Evolutionary conservation across 441 rosid species (phyloP).

Genomic region (Metrosideros polymorpha): DNA sequence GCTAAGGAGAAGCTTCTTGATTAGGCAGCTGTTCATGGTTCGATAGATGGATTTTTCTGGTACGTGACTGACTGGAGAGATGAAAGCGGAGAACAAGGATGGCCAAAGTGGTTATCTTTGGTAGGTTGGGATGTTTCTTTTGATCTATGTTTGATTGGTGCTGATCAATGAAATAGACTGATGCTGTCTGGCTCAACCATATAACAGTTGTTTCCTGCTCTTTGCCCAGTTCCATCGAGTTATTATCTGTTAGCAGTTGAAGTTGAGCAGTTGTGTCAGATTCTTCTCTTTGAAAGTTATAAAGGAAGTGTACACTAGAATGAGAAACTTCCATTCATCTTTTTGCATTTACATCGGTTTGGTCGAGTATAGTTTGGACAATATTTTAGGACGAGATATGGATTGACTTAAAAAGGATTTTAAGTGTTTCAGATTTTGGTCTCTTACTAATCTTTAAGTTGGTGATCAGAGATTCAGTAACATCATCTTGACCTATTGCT

Average conservation of each 20-base stretch:
- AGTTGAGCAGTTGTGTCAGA: not conserved
- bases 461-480: not conserved
- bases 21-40: not conserved
- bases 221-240: not conserved
- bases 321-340: not conserved
- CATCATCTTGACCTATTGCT: not conserved
- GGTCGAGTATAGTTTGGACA: not conserved
- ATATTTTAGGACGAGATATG: not conserved
- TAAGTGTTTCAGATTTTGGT: not conserved
- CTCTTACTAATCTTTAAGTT: not conserved
- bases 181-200: not conserved
- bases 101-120: not conserved
- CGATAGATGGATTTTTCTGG: not conserved
- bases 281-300: not conserved
- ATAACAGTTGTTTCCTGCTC: not conserved
- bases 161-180: conserved; percentile 9
- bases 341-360: not conserved
- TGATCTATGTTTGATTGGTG: conserved; percentile 2
- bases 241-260: not conserved
- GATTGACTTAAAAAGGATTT: not conserved
- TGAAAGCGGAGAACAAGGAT: not conserved
- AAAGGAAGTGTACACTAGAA: not conserved
- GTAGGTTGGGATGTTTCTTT: not conserved
- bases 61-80: not conserved
- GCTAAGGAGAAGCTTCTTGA: not conserved